Evolutionary conservation across 805 yeast genomes (phyloP).

Genomic region (Millerozyma miso): DNA sequence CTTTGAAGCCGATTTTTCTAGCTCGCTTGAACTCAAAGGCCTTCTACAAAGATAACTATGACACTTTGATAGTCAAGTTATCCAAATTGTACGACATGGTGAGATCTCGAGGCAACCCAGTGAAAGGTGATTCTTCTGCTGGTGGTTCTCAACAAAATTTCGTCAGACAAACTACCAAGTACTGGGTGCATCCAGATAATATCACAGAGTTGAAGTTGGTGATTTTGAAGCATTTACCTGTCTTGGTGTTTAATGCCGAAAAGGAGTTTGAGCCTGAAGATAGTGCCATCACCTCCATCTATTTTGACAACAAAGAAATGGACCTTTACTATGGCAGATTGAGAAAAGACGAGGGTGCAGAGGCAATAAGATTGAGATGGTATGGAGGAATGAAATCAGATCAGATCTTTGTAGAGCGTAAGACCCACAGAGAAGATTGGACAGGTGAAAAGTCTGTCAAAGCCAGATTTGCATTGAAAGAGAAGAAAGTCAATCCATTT

Average conservation of each 20-base stretch:
- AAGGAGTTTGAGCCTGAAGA: constrained; percentile 95
- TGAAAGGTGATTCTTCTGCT: constrained; percentile 92
- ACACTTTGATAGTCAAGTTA: constrained; percentile 79
- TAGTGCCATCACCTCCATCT: constrained; percentile 93
- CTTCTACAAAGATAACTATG: constrained; percentile 93
- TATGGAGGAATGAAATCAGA: constrained; percentile 96
- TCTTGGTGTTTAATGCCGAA: constrained; percentile 90
- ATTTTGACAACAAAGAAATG: constrained; percentile 84
- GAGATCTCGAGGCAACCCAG: constrained; percentile 94
- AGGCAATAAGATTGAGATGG: constrained; percentile 97
- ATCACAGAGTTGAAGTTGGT: constrained; percentile 93
- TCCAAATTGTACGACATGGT: constrained; percentile 88
- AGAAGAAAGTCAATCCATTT: constrained; percentile 82
- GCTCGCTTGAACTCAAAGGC: constrained; percentile 92
- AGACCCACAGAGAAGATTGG: constrained; percentile 99
- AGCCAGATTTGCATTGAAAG: constrained; percentile 91
- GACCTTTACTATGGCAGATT: constrained; percentile 92
- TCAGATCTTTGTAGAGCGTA: constrained; percentile 91
- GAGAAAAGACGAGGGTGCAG: constrained; percentile 97
- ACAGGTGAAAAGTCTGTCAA: constrained; percentile 99
- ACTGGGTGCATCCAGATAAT: constrained; percentile 99
- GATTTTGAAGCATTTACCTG: constrained; percentile 92
- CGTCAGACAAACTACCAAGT: constrained; percentile 96
- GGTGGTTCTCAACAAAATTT: constrained; percentile 98
- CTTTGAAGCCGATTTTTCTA: constrained; percentile 86